Percentiles rank a stretch among this genome's conserved stretches.
Conservation (phyloP, 371 early-diverging fungal species). For the Entomophthora muscae region DNA sequence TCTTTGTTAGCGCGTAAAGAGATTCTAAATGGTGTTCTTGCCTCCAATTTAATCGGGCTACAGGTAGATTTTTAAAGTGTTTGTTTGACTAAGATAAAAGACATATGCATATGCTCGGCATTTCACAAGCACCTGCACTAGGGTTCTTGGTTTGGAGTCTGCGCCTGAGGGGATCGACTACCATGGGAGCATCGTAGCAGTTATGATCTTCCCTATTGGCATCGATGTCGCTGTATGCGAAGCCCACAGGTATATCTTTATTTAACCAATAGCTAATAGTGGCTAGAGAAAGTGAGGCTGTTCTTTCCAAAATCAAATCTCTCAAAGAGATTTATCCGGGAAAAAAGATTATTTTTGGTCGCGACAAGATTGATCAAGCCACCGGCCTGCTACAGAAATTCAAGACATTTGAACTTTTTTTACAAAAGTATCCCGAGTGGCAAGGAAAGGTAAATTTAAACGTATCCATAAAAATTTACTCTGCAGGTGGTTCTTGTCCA, state of each 20-base stretch:
- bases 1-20: conserved; percentile 58
- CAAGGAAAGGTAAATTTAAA: conserved; percentile 27
- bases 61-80: conserved; percentile 31
- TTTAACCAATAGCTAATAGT: background rate
- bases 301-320: conserved; percentile 40
- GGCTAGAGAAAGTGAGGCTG: background rate
- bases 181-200: conserved; percentile 50
- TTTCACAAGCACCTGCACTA: conserved; percentile 82
- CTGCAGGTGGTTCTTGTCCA: conserved; percentile 63
- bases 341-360: conserved; percentile 91
- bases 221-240: conserved; percentile 58
- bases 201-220: conserved; percentile 93
- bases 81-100: conserved; percentile 13
- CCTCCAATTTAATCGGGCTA: conserved; percentile 81
- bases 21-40: conserved; percentile 83
- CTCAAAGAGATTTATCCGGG: conserved; percentile 71
- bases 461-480: background rate
- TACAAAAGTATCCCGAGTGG: conserved; percentile 80
- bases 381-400: conserved; percentile 97
- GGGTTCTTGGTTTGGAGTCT: conserved; percentile 74
- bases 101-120: conserved; percentile 93
- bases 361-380: conserved; percentile 96
- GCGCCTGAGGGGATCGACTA: conserved; percentile 67
- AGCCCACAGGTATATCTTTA: conserved; percentile 13
- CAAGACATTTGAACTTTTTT: conserved; percentile 82